Evolutionary conservation across 2,329 filamentous ascomycete species (phyloP), one percentile per base, ranked within the genome.

Genomic region (Trichocomaceae sp.): DNA sequence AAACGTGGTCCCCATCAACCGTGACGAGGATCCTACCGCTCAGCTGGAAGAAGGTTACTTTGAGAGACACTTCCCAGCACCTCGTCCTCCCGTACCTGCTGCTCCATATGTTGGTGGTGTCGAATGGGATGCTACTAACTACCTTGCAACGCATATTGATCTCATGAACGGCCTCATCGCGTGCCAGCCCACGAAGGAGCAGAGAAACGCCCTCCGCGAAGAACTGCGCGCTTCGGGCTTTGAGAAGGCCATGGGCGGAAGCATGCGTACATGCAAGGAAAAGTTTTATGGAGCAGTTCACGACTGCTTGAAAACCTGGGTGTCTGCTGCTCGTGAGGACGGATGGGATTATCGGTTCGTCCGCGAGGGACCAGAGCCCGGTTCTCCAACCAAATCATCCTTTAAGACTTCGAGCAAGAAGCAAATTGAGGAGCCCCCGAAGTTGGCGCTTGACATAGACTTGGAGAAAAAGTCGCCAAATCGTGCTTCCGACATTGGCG

Each of bases 81-180:
- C 91, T 62, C 84, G 90, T 0, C 88, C 91, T 3, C 93, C 93
- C 0, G 90, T 97, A 0, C 90, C 92, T 23, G 92, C 93, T 15
- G 92, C 92, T 5, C 92, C 92, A 0, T 97, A 97, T 66, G 91
- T 97, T 42, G 93, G 93, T 48, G 92, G 93, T 52, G 93, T 97
- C 9, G 93, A 99, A 72, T 97, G 93, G 93, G 93, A 97, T 68
- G 93, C 93, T 2, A 97, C 93, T 9, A 96, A 96, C 71, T 97
- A 97, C 69, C 79, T 97, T 10, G 90, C 92, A 17, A 88, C 88
- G 0, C 92, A 99, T 66, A 79, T 99, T 9, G 93, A 97, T 66
- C 83, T 99, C 10, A 75, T 97, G 63, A 99, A 97, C 66, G 92
- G 90, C 29, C 83, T 97, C 55, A 75, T 97, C 55, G 89, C 92